Conservation (phyloP, 2,329 filamentous ascomycete genomes). For the Diaporthe humulicola region DNA sequence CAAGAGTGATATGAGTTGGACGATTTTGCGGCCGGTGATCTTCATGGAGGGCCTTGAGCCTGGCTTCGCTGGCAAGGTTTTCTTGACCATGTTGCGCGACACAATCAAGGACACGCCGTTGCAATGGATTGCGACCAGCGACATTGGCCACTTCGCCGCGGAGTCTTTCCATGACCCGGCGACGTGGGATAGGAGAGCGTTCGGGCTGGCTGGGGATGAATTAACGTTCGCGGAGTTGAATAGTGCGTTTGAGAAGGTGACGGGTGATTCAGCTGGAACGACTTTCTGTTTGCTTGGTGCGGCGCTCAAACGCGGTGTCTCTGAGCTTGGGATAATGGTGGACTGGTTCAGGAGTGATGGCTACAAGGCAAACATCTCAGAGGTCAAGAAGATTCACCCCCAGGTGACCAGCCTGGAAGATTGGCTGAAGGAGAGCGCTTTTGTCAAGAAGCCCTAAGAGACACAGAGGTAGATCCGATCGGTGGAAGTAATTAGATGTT, state of each 20-base stretch:
- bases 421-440: neutral
- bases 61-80: neutral
- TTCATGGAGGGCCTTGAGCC: neutral
- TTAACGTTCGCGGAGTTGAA: neutral
- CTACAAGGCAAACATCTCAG: neutral
- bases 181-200: neutral
- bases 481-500: no score
- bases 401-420: neutral
- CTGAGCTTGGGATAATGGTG: neutral
- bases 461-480: no score
- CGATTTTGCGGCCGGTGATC: neutral
- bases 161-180: neutral
- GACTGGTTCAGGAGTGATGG: neutral
- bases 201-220: neutral
- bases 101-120: neutral
- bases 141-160: neutral
- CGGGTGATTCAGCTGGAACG: neutral
- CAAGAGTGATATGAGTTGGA: neutral
- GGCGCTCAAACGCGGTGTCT: neutral
- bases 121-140: neutral
- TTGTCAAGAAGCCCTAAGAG: neutral
- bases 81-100: neutral
- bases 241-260: neutral
- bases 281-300: neutral
- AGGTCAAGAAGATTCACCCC: neutral